Base-by-base conservation (phyloP, 2,329 filamentous ascomycete species). In the Gyromitra esculenta region DNA sequence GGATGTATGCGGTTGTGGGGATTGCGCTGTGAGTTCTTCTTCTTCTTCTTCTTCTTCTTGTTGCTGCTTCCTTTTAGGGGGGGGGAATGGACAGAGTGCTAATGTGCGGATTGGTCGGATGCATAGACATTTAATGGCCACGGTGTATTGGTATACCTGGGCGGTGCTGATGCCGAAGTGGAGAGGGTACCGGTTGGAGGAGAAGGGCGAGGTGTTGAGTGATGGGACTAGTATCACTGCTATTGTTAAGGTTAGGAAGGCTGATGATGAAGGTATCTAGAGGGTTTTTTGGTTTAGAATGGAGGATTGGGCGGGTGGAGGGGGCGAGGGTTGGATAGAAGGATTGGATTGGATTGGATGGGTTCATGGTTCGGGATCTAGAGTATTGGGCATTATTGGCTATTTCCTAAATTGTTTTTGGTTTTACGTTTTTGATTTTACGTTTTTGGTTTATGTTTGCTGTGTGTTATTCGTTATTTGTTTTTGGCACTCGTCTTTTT, bases 151-250 rank as follows among this genome's bases (percentile, higher is more conserved):
- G 62, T 50, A 50, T 52, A 13, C 37, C 6, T 65, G 62, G 62
- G 15, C 62, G 13, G 21, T 65, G 15, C 43, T 13, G 43, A 50
- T 65, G 62, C 62, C 62, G 43, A 65, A 21, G 21, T 65, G 41
- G 62, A n/a, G 21, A 5, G 62, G 62, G 21, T 65, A 65, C 18
- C 9, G 43, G 25, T 15, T 65, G 13, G 62, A 65, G 62, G 62
- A 65, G 43, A 50, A 25, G 21, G 41, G 8, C 2, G 62, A 65
- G 41, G 62, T 65, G 5, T 25, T 50, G 8, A 11, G 2, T 18
- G 62, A 65, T 37, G 62, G 62, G 7, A 65, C 62, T 1, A 65
- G 21, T 1, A 37, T 65, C 37, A 50, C 43, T n/a, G 8, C 41
- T 13, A 65, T 65, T 31, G 13, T n/a, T 5, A 65, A 65, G 21